These are phyloP conservation scores for Tricholoma sp. DNA, from an alignment of 768 basidiomycete genomes.

Conservation along the genomic window DNA sequence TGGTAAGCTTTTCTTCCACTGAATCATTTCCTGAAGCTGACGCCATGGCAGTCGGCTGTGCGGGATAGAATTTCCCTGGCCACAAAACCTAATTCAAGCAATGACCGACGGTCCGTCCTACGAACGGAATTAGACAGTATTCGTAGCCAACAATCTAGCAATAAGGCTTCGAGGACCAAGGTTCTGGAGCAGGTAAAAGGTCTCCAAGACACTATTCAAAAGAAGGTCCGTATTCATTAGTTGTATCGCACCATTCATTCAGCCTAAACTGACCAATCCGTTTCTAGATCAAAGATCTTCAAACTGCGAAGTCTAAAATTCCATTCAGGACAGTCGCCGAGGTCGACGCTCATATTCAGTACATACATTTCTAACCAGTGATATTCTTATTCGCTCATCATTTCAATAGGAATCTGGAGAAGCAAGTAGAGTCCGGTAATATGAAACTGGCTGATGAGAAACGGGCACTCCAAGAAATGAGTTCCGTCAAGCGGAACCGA, in stretches of 20 bases:
- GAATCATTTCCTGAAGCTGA: constrained; percentile 7
- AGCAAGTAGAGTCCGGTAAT: constrained; percentile 85
- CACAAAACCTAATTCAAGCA: constrained; percentile 55
- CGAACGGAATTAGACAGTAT: constrained; percentile 78
- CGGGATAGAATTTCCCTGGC: constrained; percentile 71
- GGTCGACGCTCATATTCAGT: constrained; percentile 85
- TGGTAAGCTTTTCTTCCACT: constrained; percentile 49
- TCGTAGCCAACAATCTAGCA: constrained; percentile 71
- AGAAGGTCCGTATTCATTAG: constrained; percentile 55
- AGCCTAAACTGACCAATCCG: constrained; percentile 2
- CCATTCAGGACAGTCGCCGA: constrained; percentile 80
- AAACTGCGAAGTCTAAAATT: constrained; percentile 72
- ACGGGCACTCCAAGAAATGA: constrained; percentile 89
- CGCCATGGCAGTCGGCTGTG: constrained; percentile 48
- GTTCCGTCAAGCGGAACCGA: constrained; percentile 62
- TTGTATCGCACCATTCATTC: not conserved
- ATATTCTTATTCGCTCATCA: constrained; percentile 8
- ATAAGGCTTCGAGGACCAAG: constrained; percentile 67
- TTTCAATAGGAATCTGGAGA: constrained; percentile 65
- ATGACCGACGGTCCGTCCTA: constrained; percentile 68
- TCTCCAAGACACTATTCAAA: constrained; percentile 71
- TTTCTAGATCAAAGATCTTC: constrained; percentile 77
- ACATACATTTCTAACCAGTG: constrained; percentile 21
- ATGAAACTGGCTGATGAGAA: constrained; percentile 96
- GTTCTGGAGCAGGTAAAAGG: constrained; percentile 74